A percentile compares a stretch with the other conserved stretches of the same genome.
phyloP scores from a whole-genome alignment of 768 basidiomycete genomes.

The Mycena amicta region DNA sequence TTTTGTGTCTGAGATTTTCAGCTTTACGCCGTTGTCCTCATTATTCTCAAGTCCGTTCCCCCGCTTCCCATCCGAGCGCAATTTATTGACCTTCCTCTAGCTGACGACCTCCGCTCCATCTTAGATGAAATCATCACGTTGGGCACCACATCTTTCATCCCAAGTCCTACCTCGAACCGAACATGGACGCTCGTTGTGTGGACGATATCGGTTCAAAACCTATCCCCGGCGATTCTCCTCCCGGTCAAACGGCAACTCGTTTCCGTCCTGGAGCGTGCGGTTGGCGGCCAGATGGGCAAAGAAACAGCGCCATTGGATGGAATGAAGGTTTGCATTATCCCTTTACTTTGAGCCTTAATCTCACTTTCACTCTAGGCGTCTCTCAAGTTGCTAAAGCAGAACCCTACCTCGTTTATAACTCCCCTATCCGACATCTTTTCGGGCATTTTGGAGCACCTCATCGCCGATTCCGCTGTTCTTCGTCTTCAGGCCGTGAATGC shows the following conservation, averaged over 20 bases:
- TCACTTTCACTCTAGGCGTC: conserved; percentile 32
- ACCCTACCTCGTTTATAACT: conserved; percentile 50
- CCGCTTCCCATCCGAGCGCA: conserved; percentile 2
- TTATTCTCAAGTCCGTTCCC: conserved; percentile 51
- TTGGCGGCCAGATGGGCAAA: conserved; percentile 31
- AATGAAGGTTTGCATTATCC: conserved; percentile 30
- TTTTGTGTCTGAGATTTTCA: conserved; percentile 52
- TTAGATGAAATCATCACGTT: conserved; percentile 49
- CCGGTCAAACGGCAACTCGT: conserved; percentile 35
- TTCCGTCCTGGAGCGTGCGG: conserved; percentile 36
- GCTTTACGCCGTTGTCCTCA: conserved; percentile 45
- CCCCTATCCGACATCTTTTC: conserved; percentile 55
- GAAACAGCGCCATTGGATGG: conserved; percentile 25
- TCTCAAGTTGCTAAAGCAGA: conserved; percentile 36
- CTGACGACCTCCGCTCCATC: conserved; percentile 44
- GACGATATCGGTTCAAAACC: conserved; percentile 50
- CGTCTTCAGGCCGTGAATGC: conserved; percentile 61
- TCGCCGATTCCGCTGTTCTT: conserved; percentile 28
- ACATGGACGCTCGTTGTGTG: conserved; percentile 50
- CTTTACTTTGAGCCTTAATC: not conserved
- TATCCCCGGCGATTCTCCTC: conserved; percentile 45
- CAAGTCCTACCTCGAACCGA: conserved; percentile 44
- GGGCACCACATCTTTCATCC: conserved; percentile 34
- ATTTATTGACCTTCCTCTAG: conserved; percentile 31
- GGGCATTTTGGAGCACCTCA: conserved; percentile 33